These are phyloP conservation scores for Rutidosis leptorrhynchoides DNA, from an alignment of 129 eudicot genomes.

Conservation along the genomic window DNA sequence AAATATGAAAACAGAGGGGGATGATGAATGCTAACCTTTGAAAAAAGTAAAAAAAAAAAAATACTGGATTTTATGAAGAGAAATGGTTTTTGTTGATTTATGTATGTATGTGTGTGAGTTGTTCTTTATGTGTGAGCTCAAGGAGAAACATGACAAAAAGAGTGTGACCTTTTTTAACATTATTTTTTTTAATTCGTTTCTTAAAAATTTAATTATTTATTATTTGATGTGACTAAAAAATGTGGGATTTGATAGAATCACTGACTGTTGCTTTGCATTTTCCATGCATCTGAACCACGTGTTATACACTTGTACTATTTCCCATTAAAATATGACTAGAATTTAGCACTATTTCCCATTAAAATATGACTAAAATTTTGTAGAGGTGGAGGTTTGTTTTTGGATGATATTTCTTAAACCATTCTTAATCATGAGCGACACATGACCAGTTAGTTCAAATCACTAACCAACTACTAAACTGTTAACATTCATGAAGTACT, in stretches of 20 bases:
- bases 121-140: slow-evolving; percentile 29
- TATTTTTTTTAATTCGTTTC: background rate
- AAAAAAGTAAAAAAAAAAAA: background rate
- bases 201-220: too few relatives aligned
- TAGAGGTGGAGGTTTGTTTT: too few relatives aligned
- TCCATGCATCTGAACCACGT: background rate
- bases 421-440: too few relatives aligned
- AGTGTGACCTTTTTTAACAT: slow-evolving; percentile 38
- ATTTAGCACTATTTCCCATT: background rate
- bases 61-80: slow-evolving; percentile 4
- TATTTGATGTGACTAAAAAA: too few relatives aligned
- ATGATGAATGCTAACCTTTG: slow-evolving; percentile 14
- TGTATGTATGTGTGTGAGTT: slow-evolving; percentile 13
- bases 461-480: too few relatives aligned
- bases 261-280: background rate
- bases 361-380: background rate
- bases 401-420: too few relatives aligned
- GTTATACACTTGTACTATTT: background rate
- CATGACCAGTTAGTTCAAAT: too few relatives aligned
- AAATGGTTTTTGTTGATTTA: background rate
- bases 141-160: slow-evolving; percentile 39
- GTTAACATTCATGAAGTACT: too few relatives aligned
- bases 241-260: background rate
- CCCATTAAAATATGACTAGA: background rate
- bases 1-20: background rate